Evolutionary conservation across 106 monocot genomes (phyloP).

Genomic region (Chionographis japonica): DNA sequence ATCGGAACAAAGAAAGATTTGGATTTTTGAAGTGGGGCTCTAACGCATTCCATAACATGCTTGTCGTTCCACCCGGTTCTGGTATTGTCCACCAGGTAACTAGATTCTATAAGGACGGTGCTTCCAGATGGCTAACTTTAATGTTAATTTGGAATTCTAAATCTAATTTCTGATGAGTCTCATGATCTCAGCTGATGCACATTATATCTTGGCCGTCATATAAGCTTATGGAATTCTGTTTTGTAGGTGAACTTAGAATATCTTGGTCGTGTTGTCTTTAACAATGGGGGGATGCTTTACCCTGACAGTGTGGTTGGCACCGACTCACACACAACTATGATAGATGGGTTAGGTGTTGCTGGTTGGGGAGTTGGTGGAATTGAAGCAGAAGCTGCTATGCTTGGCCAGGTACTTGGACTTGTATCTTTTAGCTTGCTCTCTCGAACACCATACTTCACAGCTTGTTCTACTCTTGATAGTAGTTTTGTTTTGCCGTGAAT

Average conservation of each 20-base stretch:
- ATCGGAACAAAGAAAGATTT: conserved; percentile 90
- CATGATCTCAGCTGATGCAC: too few species aligned
- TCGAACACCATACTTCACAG: neutral
- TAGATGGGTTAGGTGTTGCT: conserved; percentile 87
- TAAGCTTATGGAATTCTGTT: neutral
- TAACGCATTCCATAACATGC: conserved; percentile 84
- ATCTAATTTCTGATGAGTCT: too few species aligned
- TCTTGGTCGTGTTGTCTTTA: conserved; percentile 87
- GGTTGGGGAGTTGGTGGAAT: conserved; percentile 97
- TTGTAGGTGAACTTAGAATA: conserved; percentile 84
- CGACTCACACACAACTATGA: conserved; percentile 96
- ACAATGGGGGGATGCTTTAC: conserved; percentile 68
- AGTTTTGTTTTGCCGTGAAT: neutral
- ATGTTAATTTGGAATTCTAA: too few species aligned
- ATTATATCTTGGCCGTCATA: neutral
- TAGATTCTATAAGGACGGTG: neutral
- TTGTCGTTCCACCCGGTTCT: conserved; percentile 98
- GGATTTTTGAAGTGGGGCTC: conserved; percentile 96
- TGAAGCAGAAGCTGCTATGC: conserved; percentile 96
- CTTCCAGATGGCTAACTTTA: too few species aligned
- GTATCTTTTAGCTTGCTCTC: neutral
- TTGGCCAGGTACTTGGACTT: conserved; percentile 64
- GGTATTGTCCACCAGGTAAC: conserved; percentile 97
- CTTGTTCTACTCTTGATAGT: too few species aligned
- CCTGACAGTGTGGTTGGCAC: conserved; percentile 96